Evolutionary conservation across 2,329 filamentous ascomycete genomes (phyloP).

Genomic region (Juglanconis sp.): DNA sequence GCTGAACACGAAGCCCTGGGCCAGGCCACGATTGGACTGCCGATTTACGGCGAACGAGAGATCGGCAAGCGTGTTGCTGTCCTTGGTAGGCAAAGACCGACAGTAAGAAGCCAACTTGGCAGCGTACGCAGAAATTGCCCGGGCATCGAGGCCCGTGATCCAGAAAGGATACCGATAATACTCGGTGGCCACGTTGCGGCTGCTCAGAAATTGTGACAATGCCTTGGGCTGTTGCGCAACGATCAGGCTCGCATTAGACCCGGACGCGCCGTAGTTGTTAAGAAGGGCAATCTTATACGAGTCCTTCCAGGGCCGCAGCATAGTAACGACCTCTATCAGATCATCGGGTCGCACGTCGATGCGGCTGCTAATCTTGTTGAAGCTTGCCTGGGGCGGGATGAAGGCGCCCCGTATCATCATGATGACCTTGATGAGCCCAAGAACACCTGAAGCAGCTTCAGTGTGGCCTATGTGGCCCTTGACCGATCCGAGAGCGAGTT

Average conservation of each 20-base stretch:
- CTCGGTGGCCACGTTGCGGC: too few relatives aligned
- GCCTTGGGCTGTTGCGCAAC: too few relatives aligned
- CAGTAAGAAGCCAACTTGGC: neutral
- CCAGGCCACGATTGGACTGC: conserved; percentile 27
- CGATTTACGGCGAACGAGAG: conserved; percentile 31
- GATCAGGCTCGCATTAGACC: too few relatives aligned
- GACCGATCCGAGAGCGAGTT: neutral
- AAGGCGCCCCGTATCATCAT: too few relatives aligned
- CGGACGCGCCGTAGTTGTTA: too few relatives aligned
- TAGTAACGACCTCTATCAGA: too few relatives aligned
- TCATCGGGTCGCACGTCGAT: too few relatives aligned
- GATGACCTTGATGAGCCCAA: conserved; percentile 30
- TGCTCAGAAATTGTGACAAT: too few relatives aligned
- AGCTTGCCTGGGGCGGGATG: too few relatives aligned
- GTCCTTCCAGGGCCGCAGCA: too few relatives aligned
- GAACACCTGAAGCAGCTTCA: conserved; percentile 30
- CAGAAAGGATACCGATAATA: conserved; percentile 16
- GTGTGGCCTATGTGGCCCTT: conserved; percentile 24
- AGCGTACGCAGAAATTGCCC: neutral
- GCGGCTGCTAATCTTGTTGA: too few relatives aligned
- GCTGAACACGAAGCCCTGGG: conserved; percentile 24
- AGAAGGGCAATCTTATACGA: too few relatives aligned
- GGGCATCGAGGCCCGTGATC: neutral
- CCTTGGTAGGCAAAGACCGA: neutral
- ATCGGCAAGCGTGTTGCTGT: conserved; percentile 15